These are phyloP conservation scores for Aspergillus indologenus DNA, from an alignment of 495 filamentous ascomycete species.

Conservation along the genomic window DNA sequence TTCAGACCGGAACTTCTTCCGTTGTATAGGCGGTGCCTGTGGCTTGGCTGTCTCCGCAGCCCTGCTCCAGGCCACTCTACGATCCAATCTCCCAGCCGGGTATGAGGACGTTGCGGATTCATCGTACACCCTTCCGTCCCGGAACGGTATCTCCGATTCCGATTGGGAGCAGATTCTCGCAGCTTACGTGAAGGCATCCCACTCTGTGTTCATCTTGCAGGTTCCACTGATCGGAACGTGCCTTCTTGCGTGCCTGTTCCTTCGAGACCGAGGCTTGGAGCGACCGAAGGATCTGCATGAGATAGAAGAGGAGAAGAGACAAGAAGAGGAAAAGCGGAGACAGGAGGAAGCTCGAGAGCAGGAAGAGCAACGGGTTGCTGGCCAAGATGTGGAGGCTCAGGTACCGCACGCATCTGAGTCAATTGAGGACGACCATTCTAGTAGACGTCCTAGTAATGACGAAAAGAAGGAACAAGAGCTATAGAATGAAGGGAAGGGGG, in stretches of 20 bases:
- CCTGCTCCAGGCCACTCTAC: slow-evolving; percentile 50
- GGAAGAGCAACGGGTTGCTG: neutral
- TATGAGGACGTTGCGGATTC: slow-evolving; percentile 41
- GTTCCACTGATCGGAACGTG: slow-evolving; percentile 54
- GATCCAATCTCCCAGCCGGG: slow-evolving; percentile 40
- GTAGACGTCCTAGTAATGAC: neutral
- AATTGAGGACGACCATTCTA: neutral
- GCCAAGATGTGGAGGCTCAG: neutral
- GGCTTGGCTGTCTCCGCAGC: slow-evolving; percentile 61
- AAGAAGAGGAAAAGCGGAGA: slow-evolving; percentile 15
- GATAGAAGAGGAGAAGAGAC: slow-evolving; percentile 31
- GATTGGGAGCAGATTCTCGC: slow-evolving; percentile 43
- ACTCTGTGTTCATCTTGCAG: slow-evolving; percentile 52
- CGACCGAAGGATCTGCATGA: slow-evolving; percentile 47
- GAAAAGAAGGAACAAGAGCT: neutral
- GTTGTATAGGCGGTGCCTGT: slow-evolving; percentile 56
- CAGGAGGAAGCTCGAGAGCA: neutral
- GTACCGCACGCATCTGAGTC: neutral
- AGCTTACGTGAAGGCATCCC: slow-evolving; percentile 52
- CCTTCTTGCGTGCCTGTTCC: slow-evolving; percentile 49
- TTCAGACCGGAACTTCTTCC: slow-evolving; percentile 61
- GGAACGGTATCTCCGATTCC: slow-evolving; percentile 27
- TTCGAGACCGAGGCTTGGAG: slow-evolving; percentile 53
- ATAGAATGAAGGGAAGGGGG: neutral
- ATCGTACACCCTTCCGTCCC: slow-evolving; percentile 40